Conservation (phyloP, 2,329 filamentous ascomycete genomes). For the Colletotrichum chlorophyti region DNA sequence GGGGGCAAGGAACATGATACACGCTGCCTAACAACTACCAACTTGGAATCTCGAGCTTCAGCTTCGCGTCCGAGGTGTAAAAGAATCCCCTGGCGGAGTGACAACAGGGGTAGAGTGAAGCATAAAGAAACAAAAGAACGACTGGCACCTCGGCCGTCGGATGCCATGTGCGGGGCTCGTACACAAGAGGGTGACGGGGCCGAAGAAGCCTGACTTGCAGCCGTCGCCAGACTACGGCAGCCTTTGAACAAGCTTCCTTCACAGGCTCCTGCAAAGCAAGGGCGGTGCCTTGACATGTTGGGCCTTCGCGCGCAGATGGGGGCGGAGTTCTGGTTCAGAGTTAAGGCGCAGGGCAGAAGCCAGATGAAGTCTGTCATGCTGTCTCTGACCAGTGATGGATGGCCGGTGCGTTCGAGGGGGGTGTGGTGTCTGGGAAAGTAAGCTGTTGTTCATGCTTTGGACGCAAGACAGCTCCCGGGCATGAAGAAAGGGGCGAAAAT, state of each 20-base stretch:
- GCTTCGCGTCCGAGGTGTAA: conserved; percentile 12
- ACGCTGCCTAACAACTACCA: conserved; percentile 3
- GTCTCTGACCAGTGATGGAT: conserved; percentile 4
- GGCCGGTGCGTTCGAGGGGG: conserved; percentile 18
- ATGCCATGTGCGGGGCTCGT: conserved; percentile 11
- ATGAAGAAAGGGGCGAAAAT: conserved; percentile 6
- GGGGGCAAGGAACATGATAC: conserved; percentile 17
- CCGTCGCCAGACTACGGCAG: too few species aligned
- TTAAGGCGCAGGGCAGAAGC: conserved; percentile 11
- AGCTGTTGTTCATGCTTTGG: conserved; percentile 21
- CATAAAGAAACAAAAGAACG: conserved; percentile 21
- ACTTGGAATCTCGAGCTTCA: conserved; percentile 16
- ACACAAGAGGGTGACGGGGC: conserved; percentile 8
- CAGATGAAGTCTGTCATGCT: conserved; percentile 22
- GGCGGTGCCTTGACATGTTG: conserved; percentile 7
- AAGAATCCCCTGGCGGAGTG: conserved; percentile 2
- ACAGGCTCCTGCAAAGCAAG: conserved; percentile 7
- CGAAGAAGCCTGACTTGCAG: too few species aligned
- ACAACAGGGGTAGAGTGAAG: conserved; percentile 9
- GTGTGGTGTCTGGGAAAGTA: conserved; percentile 23
- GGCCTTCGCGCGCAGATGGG: neutral
- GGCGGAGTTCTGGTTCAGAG: neutral
- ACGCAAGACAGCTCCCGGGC: conserved; percentile 17
- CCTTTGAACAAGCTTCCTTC: too few species aligned
- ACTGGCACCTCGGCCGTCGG: conserved; percentile 7